Evolutionary conservation across 371 early-diverging fungal genomes (phyloP).

Genomic region (Mucor lusitanicus): DNA sequence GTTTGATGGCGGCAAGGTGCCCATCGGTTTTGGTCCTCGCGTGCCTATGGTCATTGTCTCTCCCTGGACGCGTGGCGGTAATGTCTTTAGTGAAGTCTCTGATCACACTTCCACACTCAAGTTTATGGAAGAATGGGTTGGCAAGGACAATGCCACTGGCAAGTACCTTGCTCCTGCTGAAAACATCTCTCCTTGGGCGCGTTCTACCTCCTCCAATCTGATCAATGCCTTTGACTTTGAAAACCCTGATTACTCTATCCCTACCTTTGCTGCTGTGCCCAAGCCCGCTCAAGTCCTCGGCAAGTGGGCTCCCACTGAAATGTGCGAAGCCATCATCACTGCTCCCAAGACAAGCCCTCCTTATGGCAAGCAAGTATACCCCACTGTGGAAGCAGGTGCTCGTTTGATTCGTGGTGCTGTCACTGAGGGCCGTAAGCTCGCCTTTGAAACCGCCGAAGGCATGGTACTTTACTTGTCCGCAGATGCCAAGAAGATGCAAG

Average conservation of each 20-base stretch:
- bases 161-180: slow-evolving; percentile 23
- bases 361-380: slow-evolving; percentile 29
- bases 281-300: slow-evolving; percentile 18
- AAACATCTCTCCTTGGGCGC: slow-evolving; percentile 22
- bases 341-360: slow-evolving; percentile 28
- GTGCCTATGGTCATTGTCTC: slow-evolving; percentile 29
- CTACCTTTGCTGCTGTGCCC: slow-evolving; percentile 10
- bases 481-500: not conserved
- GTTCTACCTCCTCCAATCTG: slow-evolving; percentile 21
- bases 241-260: slow-evolving; percentile 27
- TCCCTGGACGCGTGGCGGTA: slow-evolving; percentile 30
- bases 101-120: slow-evolving; percentile 28
- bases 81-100: slow-evolving; percentile 29
- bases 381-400: slow-evolving; percentile 21
- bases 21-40: slow-evolving; percentile 24
- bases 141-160: slow-evolving; percentile 14
- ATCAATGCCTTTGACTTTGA: slow-evolving; percentile 24
- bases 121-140: slow-evolving; percentile 34
- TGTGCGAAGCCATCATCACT: slow-evolving; percentile 23
- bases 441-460: slow-evolving; percentile 4
- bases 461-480: slow-evolving; percentile 1
- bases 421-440: slow-evolving; percentile 21
- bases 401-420: slow-evolving; percentile 23
- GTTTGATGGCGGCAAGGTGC: slow-evolving; percentile 1
- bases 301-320: slow-evolving; percentile 26